phyloP scores from a whole-genome alignment of 345 rosid species.

The Boechera retrofracta region DNA sequence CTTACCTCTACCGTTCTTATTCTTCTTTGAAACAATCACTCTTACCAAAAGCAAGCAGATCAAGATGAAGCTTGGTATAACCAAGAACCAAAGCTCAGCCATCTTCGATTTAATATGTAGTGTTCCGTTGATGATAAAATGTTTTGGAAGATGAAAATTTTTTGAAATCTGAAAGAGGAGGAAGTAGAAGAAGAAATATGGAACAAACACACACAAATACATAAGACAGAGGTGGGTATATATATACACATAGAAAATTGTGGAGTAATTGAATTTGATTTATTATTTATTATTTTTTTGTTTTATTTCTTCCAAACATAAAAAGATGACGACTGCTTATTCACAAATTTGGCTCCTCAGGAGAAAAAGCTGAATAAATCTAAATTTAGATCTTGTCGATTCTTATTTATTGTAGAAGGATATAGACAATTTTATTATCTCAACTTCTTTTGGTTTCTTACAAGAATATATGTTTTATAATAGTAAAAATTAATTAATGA shows the following conservation, averaged over 20 bases:
- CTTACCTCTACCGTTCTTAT: constrained; percentile 41
- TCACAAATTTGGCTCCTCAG: constrained; percentile 44
- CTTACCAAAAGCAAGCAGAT: constrained; percentile 32
- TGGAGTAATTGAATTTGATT: not conserved
- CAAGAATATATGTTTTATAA: not conserved
- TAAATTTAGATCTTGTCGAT: constrained; percentile 45
- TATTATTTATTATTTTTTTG: not conserved
- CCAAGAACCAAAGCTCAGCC: constrained; percentile 32
- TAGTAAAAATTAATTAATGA: constrained; percentile 19
- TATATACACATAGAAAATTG: constrained; percentile 28
- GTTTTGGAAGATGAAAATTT: constrained; percentile 1
- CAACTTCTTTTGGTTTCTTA: not conserved
- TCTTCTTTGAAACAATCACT: constrained; percentile 32
- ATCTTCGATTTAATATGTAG: constrained; percentile 6
- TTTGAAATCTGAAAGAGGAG: constrained; percentile 5
- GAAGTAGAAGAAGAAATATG: constrained; percentile 13
- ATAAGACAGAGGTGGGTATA: constrained; percentile 39
- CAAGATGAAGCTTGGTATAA: constrained; percentile 30
- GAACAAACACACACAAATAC: constrained; percentile 18
- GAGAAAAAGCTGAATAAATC: constrained; percentile 46
- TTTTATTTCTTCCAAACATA: constrained; percentile 29
- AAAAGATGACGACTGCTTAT: constrained; percentile 28
- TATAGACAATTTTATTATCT: constrained; percentile 30
- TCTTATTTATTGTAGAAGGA: constrained; percentile 43
- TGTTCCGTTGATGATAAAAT: not conserved